Base-by-base conservation (phyloP, 2,329 filamentous ascomycete species). In the Penicillium sp. region DNA sequence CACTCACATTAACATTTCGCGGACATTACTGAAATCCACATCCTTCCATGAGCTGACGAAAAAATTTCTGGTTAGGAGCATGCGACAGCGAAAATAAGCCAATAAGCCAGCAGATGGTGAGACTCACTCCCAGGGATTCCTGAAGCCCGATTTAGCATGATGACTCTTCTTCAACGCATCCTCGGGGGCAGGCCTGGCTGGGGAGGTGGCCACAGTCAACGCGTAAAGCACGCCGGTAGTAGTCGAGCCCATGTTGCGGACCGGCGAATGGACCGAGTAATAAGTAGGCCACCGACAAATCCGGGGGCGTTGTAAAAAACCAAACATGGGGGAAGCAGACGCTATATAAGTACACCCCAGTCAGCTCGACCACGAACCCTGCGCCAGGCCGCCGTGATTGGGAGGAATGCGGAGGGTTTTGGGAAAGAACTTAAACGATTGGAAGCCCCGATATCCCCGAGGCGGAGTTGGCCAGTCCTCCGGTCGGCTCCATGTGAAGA, bases 121-220 rank as follows among this genome's bases (percentile, higher is more conserved):
- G 4, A 54, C 69, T 60, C 57, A 77, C 67, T 73, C 69, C 75
- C 75, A 78, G n/a, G 75, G 75, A 52, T 77, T 78, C 24, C 63
- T 61, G 49, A 75, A 78, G 4, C 73, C 72, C 2, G 54, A 61
- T 46, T 68, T 62, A 3, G 61, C 51, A 60, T 78, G 75, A 56
- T 76, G 74, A 10, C 60, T 68, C 53, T 76, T 77, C 17, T 65
- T 48, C 10, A 66, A 59, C 2, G 68, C 69, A 64, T 76, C 74
- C 7, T 75, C 72, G 1, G 75, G 75, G 3, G 60, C 61, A 13
- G 68, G 50, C 18, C 66, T 62, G 8, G 61, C 59, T 2, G 69
- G 62, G 18, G 74, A 67, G 1, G 60, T 63, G n/a, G 73, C 68
- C 7, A 77, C 63, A 1, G 71, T 70, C n/a, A 75, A 63, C 10